Evolutionary conservation across 2,329 filamentous ascomycete species (phyloP), one percentile per base, ranked within the genome.

Genomic region (Triangularia verruculosa): DNA sequence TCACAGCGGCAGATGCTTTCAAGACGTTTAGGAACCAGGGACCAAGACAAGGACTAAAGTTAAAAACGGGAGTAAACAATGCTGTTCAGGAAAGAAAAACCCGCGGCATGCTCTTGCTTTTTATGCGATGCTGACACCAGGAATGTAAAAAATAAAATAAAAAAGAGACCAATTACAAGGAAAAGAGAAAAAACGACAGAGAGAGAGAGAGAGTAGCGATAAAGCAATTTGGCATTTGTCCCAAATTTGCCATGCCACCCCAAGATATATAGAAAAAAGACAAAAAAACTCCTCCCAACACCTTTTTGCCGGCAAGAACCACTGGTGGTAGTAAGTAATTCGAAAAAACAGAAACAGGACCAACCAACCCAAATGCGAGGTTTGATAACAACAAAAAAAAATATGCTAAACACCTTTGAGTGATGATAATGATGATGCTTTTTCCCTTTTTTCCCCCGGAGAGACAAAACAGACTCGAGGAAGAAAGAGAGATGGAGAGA

Each of bases 61-160:
- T 47, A 17, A 20, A 20, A n/a, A 47, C n/a, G n/a, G n/a, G n/a
- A 47, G 5, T 20, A 47, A 17, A 47, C 39, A 20, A 39, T n/a
- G 15, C 4, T 39, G 34, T 39, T 39, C 34, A n/a, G 9, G 20
- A 47, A 47, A 20, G 1, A 17, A 47, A 20, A 17, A 17, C 15
- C 39, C 17, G n/a, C n/a, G 13, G 34, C 34, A 39, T 47, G 39
- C 39, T 47, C 11, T 47, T 20, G 2, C n/a, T 47, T 47, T 9
- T 47, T 6, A 17, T 8, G 39, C n/a, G n/a, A 20, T 62, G 57
- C 59, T 64, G 64, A 34, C 59, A 53, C 51, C 27, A 52, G 39
- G 64, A 51, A 22, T 13, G 15, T 22, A 17, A 28, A 17, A 47
- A n/a, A 58, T 22, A 61, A 30, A 30, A 57, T 55, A 24, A 63